Percentiles rank a stretch among this genome's conserved stretches.
phyloP scores from a whole-genome alignment of 2,329 filamentous ascomycete genomes.

The Cercospora citrullina region DNA sequence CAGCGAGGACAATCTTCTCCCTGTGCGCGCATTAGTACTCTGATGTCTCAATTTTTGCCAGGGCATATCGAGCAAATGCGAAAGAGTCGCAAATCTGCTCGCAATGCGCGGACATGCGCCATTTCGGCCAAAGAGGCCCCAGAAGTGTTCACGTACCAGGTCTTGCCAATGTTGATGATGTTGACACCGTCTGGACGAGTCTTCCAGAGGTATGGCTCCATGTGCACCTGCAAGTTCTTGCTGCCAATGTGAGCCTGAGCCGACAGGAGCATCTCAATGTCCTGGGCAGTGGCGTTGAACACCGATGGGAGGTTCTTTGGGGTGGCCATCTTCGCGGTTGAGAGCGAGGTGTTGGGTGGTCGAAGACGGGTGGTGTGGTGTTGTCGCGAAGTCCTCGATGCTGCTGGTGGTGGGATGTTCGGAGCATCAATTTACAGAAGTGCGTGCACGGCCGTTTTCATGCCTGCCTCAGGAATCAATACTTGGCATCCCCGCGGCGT shows the following conservation, averaged over 20 bases:
- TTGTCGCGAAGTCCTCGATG: slow-evolving; percentile 12
- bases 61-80: background rate
- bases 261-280: slow-evolving; percentile 99
- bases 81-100: background rate
- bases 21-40: slow-evolving; percentile 48
- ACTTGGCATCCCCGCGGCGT: slow-evolving; percentile 1
- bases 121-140: background rate
- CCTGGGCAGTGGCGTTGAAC: slow-evolving; percentile 96
- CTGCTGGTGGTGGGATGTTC: slow-evolving; percentile 8
- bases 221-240: slow-evolving; percentile 99
- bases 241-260: slow-evolving; percentile 94
- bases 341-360: slow-evolving; percentile 19
- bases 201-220: slow-evolving; percentile 99
- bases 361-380: slow-evolving; percentile 23
- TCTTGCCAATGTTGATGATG: slow-evolving; percentile 99
- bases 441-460: slow-evolving; percentile 10
- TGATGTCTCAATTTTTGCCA: background rate
- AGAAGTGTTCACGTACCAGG: slow-evolving; percentile 68
- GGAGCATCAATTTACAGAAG: slow-evolving; percentile 16
- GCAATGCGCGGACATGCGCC: background rate
- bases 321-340: slow-evolving; percentile 79
- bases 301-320: slow-evolving; percentile 80
- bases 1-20: slow-evolving; percentile 99
- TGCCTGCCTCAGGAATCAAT: background rate
- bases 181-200: slow-evolving; percentile 98